These are phyloP conservation scores for Hypoxylon sp. DNA, from an alignment of 2,329 filamentous ascomycete species.

Conservation along the genomic window DNA sequence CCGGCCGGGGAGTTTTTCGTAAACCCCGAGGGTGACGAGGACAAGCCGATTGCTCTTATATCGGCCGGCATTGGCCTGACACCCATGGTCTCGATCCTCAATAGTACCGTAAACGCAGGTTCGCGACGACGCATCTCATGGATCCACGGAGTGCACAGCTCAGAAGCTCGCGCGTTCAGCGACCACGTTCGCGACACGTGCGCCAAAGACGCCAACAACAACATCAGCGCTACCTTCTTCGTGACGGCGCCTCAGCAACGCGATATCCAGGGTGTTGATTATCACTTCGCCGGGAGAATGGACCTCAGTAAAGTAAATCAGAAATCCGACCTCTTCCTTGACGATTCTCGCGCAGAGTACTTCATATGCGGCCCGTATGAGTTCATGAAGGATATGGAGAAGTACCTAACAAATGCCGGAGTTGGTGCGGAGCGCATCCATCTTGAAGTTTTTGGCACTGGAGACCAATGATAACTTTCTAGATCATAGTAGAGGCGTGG, in stretches of 20 bases:
- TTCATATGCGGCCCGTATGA: slow-evolving; percentile 78
- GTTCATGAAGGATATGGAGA: slow-evolving; percentile 76
- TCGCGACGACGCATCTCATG: slow-evolving; percentile 69
- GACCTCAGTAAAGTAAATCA: slow-evolving; percentile 69
- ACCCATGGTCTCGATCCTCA: slow-evolving; percentile 75
- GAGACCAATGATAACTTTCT: slow-evolving; percentile 54
- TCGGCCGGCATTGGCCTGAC: slow-evolving; percentile 79
- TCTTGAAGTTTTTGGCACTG: slow-evolving; percentile 78
- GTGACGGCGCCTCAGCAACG: slow-evolving; percentile 63
- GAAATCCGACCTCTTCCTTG: slow-evolving; percentile 68
- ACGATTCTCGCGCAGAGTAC: slow-evolving; percentile 71
- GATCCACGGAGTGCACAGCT: slow-evolving; percentile 72
- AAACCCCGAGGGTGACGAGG: slow-evolving; percentile 60
- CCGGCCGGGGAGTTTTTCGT: slow-evolving; percentile 75
- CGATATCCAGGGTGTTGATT: slow-evolving; percentile 67
- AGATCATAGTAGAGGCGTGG: neutral
- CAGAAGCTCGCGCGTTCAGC: slow-evolving; percentile 68
- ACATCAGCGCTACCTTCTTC: slow-evolving; percentile 70
- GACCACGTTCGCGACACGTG: slow-evolving; percentile 62
- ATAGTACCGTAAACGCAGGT: slow-evolving; percentile 56
- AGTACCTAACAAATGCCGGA: slow-evolving; percentile 67
- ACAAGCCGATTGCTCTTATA: slow-evolving; percentile 73
- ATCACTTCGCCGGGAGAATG: slow-evolving; percentile 71
- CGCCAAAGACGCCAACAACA: slow-evolving; percentile 63
- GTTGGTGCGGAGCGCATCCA: slow-evolving; percentile 72